Evolutionary conservation across 768 basidiomycete genomes (phyloP), one percentile per base, ranked within the genome.

Genomic region (Pulveroboletus sp.): DNA sequence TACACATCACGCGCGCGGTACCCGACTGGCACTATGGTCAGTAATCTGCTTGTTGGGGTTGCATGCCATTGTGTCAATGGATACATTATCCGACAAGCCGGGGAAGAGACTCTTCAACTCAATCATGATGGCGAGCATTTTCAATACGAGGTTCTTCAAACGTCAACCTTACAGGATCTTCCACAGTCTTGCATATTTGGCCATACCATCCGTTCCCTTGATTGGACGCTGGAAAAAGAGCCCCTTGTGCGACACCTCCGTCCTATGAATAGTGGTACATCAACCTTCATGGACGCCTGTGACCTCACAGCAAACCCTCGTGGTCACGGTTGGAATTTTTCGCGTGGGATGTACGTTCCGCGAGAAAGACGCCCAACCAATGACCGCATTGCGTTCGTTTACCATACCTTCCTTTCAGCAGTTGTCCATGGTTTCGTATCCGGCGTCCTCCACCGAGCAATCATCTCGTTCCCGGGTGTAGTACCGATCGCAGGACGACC

Each of bases 251-350:
- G 62, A 19, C 39, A 41, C 19, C 20, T 47, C 19, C 53, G 49
- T 31, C 56, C 53, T 32, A 17, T 20, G 11, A 47, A 43, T 3
- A 23, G 42, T 21, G 23, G 36, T 13, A 27, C 45, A 6, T 50
- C 53, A 4, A 34, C 38, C 36, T 13, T 49, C 29, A 34, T 45
- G 36, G 75, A 86, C 47, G 75, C 76, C 3, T 52, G 74, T 13
- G 82, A 85, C 45, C 71, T 87, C 17, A 52, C 51, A 20, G 68
- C 66, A 55, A 81, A 75, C 51, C 55, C 79, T 13, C 80, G 85
- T 14, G 85, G 84, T 8, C 58, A 70, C 38, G 82, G 80, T 11
- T 86, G 84, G 84, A 67, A 76, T 36, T 84, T 81, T 76, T 79
- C 81, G 2, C 54, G 63, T 24, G 51, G 57, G 21, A 14, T 60